These are phyloP conservation scores for Diaporthe ilicicola DNA, from an alignment of 2,329 filamentous ascomycete species.

Conservation along the genomic window DNA sequence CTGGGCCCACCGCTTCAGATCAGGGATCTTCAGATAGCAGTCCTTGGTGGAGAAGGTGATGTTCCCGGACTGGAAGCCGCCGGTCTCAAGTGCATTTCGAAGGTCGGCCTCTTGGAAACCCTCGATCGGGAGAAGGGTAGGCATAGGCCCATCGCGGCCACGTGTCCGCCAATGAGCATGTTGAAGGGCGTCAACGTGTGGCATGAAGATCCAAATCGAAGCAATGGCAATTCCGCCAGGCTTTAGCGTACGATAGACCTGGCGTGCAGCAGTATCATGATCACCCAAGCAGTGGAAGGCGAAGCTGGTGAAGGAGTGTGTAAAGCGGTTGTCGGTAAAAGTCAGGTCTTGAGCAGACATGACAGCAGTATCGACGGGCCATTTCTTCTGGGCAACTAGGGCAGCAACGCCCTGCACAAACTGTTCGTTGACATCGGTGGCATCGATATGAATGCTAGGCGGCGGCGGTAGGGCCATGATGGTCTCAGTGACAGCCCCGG, in stretches of 20 bases:
- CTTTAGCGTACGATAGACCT: constrained; percentile 34
- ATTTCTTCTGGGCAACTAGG: not conserved
- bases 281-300: constrained; percentile 33
- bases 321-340: constrained; percentile 30
- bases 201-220: constrained; percentile 34
- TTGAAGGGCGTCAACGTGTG: constrained; percentile 33
- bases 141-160: constrained; percentile 33
- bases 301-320: constrained; percentile 33
- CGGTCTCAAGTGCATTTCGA: not conserved
- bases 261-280: constrained; percentile 27
- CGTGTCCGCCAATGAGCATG: constrained; percentile 34
- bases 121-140: not conserved
- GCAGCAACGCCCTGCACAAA: not conserved
- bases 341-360: constrained; percentile 27
- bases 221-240: constrained; percentile 33
- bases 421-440: not conserved
- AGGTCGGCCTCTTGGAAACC: not conserved
- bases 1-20: constrained; percentile 33
- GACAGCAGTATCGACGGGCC: not conserved
- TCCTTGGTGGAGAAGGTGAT: not conserved
- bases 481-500: constrained; percentile 14
- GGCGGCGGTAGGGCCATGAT: not conserved
- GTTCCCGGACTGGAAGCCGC: not conserved
- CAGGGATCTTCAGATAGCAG: constrained; percentile 19
- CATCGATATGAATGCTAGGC: constrained; percentile 7